Base-by-base conservation (phyloP, 352 stramenopile genomes). In the Phytopythium montanum region DNA sequence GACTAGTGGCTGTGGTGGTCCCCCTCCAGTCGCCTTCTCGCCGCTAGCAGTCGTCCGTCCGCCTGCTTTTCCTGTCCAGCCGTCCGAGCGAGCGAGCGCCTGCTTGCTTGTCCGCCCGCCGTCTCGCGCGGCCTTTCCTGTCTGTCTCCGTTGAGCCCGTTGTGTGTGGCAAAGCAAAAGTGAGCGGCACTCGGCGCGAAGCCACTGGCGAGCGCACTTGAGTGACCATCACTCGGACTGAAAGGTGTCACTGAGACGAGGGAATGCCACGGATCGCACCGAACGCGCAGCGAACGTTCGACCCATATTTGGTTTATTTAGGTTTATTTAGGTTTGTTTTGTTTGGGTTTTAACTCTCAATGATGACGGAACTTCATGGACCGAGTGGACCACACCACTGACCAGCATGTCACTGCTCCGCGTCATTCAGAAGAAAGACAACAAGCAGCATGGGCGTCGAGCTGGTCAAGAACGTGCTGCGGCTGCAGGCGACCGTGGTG, bases 401-500 rank as follows among this genome's bases (percentile, higher is more conserved):
- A n/a, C n/a, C n/a, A n/a, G n/a, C n/a, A n/a, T n/a, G n/a, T n/a
- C n/a, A n/a, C n/a, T n/a, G n/a, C n/a, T n/a, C n/a, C n/a, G n/a
- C n/a, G n/a, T n/a, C 31, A 38, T 50, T 28, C 1, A 25, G 25
- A 29, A n/a, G 26, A 9, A 21, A 29, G 21, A 50, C 21, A 23
- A 0, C 18, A 9, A 12, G 6, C 26, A 19, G 5, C 7, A 90
- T 89, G 79, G 45, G 63, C 1, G 69, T 92, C n/a, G 64, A 88
- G 59, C 66, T 64, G 48, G 51, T 91, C 41, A 77, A 86, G 63
- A 76, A 69, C 31, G 64, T 76, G 49, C 76, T 97, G 39, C 76
- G 81, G 45, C 77, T 97, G 39, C 81, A 93, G 54, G 95, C 94
- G 25, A 85, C 78, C 10, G 95, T 98, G n/a, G 93, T 96, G 44